A percentile compares a stretch with the other conserved stretches of the same genome.
Conservation (phyloP, 805 yeast species). For the Metschnikowia picachoensis region DNA sequence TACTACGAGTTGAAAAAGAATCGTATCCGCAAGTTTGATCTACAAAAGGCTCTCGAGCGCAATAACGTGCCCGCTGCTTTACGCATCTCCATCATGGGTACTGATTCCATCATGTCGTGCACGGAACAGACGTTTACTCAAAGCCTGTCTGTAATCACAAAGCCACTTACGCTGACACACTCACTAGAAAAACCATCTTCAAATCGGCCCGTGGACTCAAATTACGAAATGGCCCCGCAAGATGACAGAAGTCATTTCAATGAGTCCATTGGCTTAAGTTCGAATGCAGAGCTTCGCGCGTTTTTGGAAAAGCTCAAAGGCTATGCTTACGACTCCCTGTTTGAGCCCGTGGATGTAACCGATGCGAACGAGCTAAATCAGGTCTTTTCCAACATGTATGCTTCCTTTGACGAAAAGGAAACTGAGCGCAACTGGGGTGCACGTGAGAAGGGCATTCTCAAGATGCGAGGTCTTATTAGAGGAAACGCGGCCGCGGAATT, state of each 20-base stretch:
- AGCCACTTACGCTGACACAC: too few relatives aligned
- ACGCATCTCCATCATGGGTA: constrained; percentile 19
- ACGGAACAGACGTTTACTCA: neutral
- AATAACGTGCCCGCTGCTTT: constrained; percentile 27
- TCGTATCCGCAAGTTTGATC: constrained; percentile 43
- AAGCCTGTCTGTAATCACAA: too few relatives aligned
- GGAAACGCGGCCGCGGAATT: constrained; percentile 48
- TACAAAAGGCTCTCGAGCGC: constrained; percentile 37
- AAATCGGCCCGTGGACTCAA: too few relatives aligned
- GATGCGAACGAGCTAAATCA: constrained; percentile 20
- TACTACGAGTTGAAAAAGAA: constrained; percentile 30
- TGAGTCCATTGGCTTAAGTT: neutral
- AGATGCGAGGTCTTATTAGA: constrained; percentile 55
- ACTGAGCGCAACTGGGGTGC: constrained; percentile 83
- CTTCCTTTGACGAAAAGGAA: constrained; percentile 64
- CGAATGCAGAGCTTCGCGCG: constrained; percentile 2
- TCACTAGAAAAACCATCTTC: too few relatives aligned
- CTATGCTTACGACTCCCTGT: constrained; percentile 39
- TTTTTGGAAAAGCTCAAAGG: constrained; percentile 10
- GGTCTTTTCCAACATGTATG: constrained; percentile 17
- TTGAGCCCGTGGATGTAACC: constrained; percentile 27
- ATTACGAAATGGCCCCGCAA: too few relatives aligned
- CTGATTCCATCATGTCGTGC: constrained; percentile 8
- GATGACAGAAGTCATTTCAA: too few relatives aligned
- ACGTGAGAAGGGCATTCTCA: constrained; percentile 61